Evolutionary conservation across 495 filamentous ascomycete species (phyloP), one percentile per base, ranked within the genome.

Genomic region (Darksidea phi): DNA sequence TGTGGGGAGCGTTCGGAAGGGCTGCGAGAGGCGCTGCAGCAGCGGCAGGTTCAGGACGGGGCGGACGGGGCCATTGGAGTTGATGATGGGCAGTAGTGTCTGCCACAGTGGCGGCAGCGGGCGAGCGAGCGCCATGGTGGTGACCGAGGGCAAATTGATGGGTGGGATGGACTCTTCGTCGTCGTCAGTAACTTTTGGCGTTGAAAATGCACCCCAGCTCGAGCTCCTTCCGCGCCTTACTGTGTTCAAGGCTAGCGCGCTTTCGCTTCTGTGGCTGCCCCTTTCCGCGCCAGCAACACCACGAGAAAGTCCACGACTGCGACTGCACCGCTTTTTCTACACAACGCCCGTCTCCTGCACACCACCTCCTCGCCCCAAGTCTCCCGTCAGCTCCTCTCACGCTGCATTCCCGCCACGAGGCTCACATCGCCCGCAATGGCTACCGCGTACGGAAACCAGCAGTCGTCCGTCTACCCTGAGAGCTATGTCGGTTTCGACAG

Each of bases 401-500:
- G 32, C 17, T 23, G 12, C 11, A 23, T 11, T 59, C 36, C 47
- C 37, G 48, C 28, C 54, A 25, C 42, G 51, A 57, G 52, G 55
- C 66, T 18, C 42, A 1, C 43, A 42, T 51, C 54, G 43, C 64
- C 68, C 61, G 53, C 66, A 74, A 85, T 86, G 69, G 75, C 79
- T 51, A 26, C 60, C 49, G 75, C 70, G 62, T 70, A 78, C 61
- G 73, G 78, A 20, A 63, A 48, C 58, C 58, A 74, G 63, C 74
- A 75, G 66, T 78, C 41, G 41, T 43, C 83, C 25, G 89, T 97
- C 69, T 95, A 90, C 75, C 94, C 94, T 71, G 85, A 90, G 73
- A 94, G 87, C 85, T 93, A 97, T 82, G 94, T 97, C 78, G 92
- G 95, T 84, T 96, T 97, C 79, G 92, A 98, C 80, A 97, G 94